These are phyloP conservation scores for Penicillium alfredii DNA, from an alignment of 495 filamentous ascomycete species.

Conservation along the genomic window DNA sequence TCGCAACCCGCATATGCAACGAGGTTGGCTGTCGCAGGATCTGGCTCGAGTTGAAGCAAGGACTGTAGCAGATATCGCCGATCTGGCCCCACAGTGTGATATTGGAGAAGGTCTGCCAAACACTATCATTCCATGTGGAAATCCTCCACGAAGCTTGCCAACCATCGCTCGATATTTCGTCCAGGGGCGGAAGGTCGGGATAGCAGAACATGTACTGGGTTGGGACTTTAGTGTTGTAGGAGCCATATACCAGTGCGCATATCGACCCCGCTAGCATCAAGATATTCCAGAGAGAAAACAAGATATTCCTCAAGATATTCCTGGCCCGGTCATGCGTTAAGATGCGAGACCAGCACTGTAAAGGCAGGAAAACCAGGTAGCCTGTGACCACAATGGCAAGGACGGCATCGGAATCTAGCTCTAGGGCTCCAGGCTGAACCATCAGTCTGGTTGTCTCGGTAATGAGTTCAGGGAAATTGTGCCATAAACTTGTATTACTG, in stretches of 20 bases:
- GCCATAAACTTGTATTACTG: conserved; percentile 11
- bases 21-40: conserved; percentile 17
- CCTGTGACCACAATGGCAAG: conserved; percentile 34
- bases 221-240: conserved; percentile 9
- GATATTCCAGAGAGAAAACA: conserved; percentile 29
- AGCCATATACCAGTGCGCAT: conserved; percentile 22
- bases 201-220: conserved; percentile 32
- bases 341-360: conserved; percentile 31
- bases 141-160: conserved; percentile 21
- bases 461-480: conserved; percentile 20
- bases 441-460: conserved; percentile 16
- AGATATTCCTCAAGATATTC: conserved; percentile 19
- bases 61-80: conserved; percentile 26
- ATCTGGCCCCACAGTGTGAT: conserved; percentile 15
- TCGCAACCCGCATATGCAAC: conserved; percentile 12
- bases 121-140: conserved; percentile 26
- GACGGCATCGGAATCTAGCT: conserved; percentile 32
- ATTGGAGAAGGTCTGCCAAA: conserved; percentile 27
- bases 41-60: conserved; percentile 31
- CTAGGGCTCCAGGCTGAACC: conserved; percentile 23
- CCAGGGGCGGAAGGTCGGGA: conserved; percentile 19
- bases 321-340: conserved; percentile 21
- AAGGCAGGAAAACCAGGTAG: conserved; percentile 33
- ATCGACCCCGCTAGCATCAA: conserved; percentile 30
- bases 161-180: conserved; percentile 22